Evolutionary conservation across 495 filamentous ascomycete species (phyloP), one percentile per base, ranked within the genome.

Genomic region (Penicillium ucsense): DNA sequence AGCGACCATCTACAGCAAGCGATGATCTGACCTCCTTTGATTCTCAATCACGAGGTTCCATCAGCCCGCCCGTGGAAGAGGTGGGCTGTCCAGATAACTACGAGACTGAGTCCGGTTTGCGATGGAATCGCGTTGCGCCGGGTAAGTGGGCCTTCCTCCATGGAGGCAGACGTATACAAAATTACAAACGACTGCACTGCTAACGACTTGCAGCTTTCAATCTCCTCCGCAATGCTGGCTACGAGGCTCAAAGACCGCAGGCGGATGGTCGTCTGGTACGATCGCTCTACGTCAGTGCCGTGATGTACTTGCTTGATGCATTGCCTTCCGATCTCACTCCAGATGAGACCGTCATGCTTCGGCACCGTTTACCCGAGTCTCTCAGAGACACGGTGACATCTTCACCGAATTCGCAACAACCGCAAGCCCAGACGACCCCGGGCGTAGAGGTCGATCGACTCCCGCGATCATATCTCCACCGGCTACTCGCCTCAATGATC

Each of bases 231-330:
- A 67, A 63, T 49, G 66, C 66, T 28, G 55, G 59, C 0, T 66
- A 61, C 30, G 67, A 73, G 53, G 69, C 66, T 6, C 66, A 68
- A 45, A 66, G 66, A 45, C 52, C 58, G 10, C 52, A 60, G 1
- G 57, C 62, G 8, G 69, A 73, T 42, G 52, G 52, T 30, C 61
- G 55, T n/a, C 59, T 84, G 31, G 75, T 76, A 37, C 73, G 85
- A n/a, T 74, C 78, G 11, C 70, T 86, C 1, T 89, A 86, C 59
- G 67, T 89, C 28, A 75, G 81, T 54, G 77, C 81, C 37, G 46
- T 86, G 5, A 68, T 75, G 5, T 86, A 87, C 57, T 67, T 89
- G 3, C 73, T 88, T 3, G 74, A 76, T 42, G 85, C 77, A 0
- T 69, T 89, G 0, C 85, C 86, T 0, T 41, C 56, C 0, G 71